phyloP scores from a whole-genome alignment of 1,139 yeast species.

The Scheffersomyces insectosa region DNA sequence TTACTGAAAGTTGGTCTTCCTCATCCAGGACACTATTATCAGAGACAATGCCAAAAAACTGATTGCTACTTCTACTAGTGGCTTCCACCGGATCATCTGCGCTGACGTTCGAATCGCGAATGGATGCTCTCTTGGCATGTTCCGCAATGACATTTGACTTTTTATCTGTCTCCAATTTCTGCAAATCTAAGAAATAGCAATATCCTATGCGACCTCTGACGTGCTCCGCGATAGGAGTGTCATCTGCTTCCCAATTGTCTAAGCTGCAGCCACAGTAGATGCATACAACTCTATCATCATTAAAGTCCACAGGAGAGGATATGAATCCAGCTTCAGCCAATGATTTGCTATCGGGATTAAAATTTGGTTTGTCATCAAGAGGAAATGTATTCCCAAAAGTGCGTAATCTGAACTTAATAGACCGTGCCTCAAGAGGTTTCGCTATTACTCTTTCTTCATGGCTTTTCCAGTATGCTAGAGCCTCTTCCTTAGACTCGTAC shows the following conservation, averaged over 20 bases:
- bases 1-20: too few relatives aligned
- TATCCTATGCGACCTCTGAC: constrained; percentile 36
- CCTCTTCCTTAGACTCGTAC: constrained; percentile 6
- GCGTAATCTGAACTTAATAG: constrained; percentile 44
- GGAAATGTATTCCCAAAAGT: constrained; percentile 62
- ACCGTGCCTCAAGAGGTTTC: constrained; percentile 33
- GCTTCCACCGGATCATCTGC: too few relatives aligned
- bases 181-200: constrained; percentile 47
- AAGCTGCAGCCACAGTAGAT: constrained; percentile 68
- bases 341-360: constrained; percentile 39
- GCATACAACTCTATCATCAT: constrained; percentile 70
- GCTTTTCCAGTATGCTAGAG: constrained; percentile 10
- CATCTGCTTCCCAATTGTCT: constrained; percentile 72
- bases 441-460: constrained; percentile 11
- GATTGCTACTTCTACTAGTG: too few relatives aligned
- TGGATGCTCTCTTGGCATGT: too few relatives aligned
- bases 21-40: too few relatives aligned
- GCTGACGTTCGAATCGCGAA: too few relatives aligned
- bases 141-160: not conserved
- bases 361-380: constrained; percentile 35
- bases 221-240: constrained; percentile 63
- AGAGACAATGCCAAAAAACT: too few relatives aligned
- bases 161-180: not conserved
- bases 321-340: constrained; percentile 58
- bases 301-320: constrained; percentile 41